Evolutionary conservation across 1,284 basidiomycete genomes (phyloP), one percentile per base, ranked within the genome.

Genomic region (Pyrrhoderma noxium): DNA sequence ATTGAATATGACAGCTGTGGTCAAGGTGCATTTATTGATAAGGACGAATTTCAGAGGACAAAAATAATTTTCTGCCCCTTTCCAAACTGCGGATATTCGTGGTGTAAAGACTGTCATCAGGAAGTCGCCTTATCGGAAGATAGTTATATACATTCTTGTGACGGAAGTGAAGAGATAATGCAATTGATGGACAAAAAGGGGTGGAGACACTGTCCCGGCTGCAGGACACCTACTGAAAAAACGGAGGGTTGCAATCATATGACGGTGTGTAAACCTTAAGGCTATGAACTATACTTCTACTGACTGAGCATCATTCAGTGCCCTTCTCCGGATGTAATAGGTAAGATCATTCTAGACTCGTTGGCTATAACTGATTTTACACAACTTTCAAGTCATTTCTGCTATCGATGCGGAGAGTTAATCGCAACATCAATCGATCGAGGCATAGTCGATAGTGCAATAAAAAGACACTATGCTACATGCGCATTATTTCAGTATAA

Each of bases 171-270:
- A 0, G 79, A 80, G 57, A 61, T 80, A 42, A 70, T 72, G n/a
- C 66, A 74, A 56, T 65, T 81, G 19, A 73, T 81, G 74, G 62
- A 65, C 37, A 55, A 68, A 45, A 61, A 68, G 44, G 77, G 79
- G 3, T 81, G 79, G 79, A 75, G 74, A 55, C 68, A 74, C 58
- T 81, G 79, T 56, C 79, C 79, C 31, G 75, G 77, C 1, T 84
- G 81, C 59, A 66, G 69, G 51, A 80, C 80, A 0, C 77, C 79
- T 0, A 73, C 76, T 18, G 74, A 77, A 60, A 84, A 82, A 60
- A 61, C 61, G 0, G 60, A 64, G 1, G 82, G 81, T 0, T 84
- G 81, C 59, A 81, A 83, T 58, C 79, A 84, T 61, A 80, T 84
- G 69, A 76, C 76, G 50, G 81, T 80, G 53, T 57, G 76, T 61